Evolutionary conservation across 495 filamentous ascomycete genomes (phyloP).

Genomic region (Evansstolkia leycettana): DNA sequence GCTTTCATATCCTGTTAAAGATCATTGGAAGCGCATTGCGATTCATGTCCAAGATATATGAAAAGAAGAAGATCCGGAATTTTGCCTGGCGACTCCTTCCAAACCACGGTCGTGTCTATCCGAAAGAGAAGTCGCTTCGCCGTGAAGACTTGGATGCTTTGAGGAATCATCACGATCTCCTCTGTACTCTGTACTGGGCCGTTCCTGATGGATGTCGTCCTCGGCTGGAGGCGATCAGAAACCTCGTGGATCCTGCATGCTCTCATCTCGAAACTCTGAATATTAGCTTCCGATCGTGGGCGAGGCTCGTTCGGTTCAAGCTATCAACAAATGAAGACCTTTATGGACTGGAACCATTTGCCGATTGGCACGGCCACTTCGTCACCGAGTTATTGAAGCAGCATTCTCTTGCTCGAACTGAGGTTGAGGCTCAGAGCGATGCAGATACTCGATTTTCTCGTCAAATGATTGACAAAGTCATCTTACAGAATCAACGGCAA

Average conservation of each 20-base stretch:
- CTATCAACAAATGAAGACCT: conserved; percentile 44
- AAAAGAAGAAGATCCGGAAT: conserved; percentile 62
- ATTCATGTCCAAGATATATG: conserved; percentile 41
- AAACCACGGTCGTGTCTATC: conserved; percentile 78
- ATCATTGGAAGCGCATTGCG: conserved; percentile 60
- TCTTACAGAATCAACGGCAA: conserved; percentile 48
- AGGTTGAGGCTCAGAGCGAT: conserved; percentile 45
- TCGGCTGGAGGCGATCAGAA: conserved; percentile 54
- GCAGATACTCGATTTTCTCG: conserved; percentile 29
- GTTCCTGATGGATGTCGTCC: conserved; percentile 63
- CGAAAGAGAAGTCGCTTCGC: conserved; percentile 64
- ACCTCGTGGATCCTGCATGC: conserved; percentile 62
- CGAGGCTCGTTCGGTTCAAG: conserved; percentile 64
- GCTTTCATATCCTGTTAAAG: conserved; percentile 91
- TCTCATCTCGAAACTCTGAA: conserved; percentile 81
- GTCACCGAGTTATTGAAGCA: conserved; percentile 43
- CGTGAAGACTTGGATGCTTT: conserved; percentile 73
- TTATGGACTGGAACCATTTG: conserved; percentile 43
- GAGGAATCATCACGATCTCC: conserved; percentile 86
- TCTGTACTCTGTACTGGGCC: conserved; percentile 80
- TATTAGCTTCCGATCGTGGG: conserved; percentile 74
- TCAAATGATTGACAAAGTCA: conserved; percentile 39
- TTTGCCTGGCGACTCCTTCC: conserved; percentile 71
- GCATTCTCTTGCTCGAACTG: conserved; percentile 44
- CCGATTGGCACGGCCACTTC: conserved; percentile 56